These are phyloP conservation scores for Rhizopogon rudus DNA, from an alignment of 768 basidiomycete genomes.

Conservation along the genomic window DNA sequence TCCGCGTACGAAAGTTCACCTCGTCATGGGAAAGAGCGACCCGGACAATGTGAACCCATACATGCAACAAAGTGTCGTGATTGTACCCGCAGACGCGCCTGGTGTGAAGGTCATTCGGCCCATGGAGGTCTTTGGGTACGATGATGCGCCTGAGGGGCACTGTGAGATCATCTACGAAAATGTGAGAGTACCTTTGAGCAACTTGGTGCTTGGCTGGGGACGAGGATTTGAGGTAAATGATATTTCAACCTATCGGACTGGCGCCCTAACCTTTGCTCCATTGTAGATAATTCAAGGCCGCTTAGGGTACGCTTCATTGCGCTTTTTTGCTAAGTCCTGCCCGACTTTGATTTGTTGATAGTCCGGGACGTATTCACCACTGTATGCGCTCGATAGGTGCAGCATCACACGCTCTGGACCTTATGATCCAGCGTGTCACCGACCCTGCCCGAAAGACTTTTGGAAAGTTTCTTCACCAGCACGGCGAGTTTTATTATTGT, in stretches of 20 bases:
- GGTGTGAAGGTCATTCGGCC: constrained; percentile 90
- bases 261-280: not conserved
- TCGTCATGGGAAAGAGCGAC: constrained; percentile 95
- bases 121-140: constrained; percentile 91
- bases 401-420: constrained; percentile 79
- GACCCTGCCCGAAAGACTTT: constrained; percentile 90
- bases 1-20: constrained; percentile 81
- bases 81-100: constrained; percentile 84
- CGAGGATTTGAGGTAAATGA: constrained; percentile 79
- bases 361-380: constrained; percentile 94
- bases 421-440: constrained; percentile 89
- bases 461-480: constrained; percentile 86
- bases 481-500: constrained; percentile 49
- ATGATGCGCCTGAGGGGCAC: constrained; percentile 95
- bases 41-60: constrained; percentile 72
- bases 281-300: constrained; percentile 90
- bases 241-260: not conserved
- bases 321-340: not conserved
- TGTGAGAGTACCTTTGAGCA: constrained; percentile 81
- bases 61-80: constrained; percentile 87
- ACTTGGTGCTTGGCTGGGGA: constrained; percentile 90
- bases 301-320: constrained; percentile 57
- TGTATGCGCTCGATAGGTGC: constrained; percentile 97
- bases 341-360: constrained; percentile 22
- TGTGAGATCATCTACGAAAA: constrained; percentile 94